phyloP scores from a whole-genome alignment of 2,329 filamentous ascomycete species.

The Verticillium nubilum region DNA sequence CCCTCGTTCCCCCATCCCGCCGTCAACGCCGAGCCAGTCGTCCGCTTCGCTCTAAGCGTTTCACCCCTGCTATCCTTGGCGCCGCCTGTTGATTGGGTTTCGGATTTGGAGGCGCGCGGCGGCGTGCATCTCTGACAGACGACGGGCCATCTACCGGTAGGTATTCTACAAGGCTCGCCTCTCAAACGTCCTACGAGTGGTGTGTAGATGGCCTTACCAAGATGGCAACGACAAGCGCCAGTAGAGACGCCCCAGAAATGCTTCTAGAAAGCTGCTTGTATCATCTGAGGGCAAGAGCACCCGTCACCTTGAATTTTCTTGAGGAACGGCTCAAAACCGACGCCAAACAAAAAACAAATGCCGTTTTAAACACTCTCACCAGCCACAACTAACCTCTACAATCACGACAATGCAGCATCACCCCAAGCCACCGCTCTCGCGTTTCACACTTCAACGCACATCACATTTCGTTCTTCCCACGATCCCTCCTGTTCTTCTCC shows the following conservation, averaged over 20 bases:
- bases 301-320: too few species aligned
- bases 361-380: too few species aligned
- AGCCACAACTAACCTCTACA: too few species aligned
- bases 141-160: background rate
- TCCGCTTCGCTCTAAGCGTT: background rate
- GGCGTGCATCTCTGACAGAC: background rate
- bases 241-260: too few species aligned
- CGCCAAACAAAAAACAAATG: too few species aligned
- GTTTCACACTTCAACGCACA: conserved; percentile 17
- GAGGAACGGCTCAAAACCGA: too few species aligned
- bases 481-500: conserved; percentile 8
- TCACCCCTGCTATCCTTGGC: background rate
- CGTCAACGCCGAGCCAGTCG: background rate
- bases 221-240: too few species aligned
- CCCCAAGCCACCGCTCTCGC: background rate
- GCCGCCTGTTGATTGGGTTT: background rate
- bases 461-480: conserved; percentile 21
- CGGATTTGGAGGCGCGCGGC: background rate
- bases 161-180: too few species aligned
- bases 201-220: too few species aligned
- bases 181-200: too few species aligned
- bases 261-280: too few species aligned
- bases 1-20: background rate
- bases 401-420: background rate
- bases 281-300: too few species aligned